Evolutionary conservation across 805 yeast genomes (phyloP), one percentile per base, ranked within the genome.

Genomic region (Wickerhamiella alocasiicola): DNA sequence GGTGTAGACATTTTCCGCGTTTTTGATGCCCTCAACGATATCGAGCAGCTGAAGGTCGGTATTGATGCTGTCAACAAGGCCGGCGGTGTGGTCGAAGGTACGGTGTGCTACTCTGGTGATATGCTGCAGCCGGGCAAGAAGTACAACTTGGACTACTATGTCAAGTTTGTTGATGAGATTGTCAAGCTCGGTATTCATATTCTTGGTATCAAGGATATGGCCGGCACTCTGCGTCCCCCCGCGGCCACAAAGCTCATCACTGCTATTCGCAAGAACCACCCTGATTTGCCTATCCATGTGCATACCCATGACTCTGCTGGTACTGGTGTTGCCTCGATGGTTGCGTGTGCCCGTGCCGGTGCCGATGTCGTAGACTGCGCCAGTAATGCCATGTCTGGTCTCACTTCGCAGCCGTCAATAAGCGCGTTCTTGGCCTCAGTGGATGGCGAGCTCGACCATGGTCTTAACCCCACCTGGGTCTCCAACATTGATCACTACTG

Each of bases 291-390:
- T 53, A 91, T 91, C 59, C 99, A 91, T 61, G 96, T 91, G 33
- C 99, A 91, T 66, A 87, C 97, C 26, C 99, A 91, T 65, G 99
- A 91, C 66, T 87, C 97, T 48, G 98, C 99, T 27, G 99, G 98
- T 68, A 91, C 98, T 43, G 99, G 94, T 65, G 95, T 91, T 50
- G 88, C 96, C 33, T 80, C 95, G 25, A 87, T 88, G 91, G 79
- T 79, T 54, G 95, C 91, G 3, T 79, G 87, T 61, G 96, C 96
- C 15, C 62, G 69, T 52, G 94, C 96, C 28, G 99, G 99, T 56
- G 98, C 97, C 29, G 98, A 91, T 68, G 93, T 81, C 44, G 97
- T 91, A 52, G 99, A 91, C 62, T 93, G 85, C 55, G 97, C 97
- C 6, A 75, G 93, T 44, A 91, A 91, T 71, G 84, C 96, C 23